These are phyloP conservation scores for Talaromyces sp. DNA, from an alignment of 2,329 filamentous ascomycete genomes.

Conservation along the genomic window DNA sequence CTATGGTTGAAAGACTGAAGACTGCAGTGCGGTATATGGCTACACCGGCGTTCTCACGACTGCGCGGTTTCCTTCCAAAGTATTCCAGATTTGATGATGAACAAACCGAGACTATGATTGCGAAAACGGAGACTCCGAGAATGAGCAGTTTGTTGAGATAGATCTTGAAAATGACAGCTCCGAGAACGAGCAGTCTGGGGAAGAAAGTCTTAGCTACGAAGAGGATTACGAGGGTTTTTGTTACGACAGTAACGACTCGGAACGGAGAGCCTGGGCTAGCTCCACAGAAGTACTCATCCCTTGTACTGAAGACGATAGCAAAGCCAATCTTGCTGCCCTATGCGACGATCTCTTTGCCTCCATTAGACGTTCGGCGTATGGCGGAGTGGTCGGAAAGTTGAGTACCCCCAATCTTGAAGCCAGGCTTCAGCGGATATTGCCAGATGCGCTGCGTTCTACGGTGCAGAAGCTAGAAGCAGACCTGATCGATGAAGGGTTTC, in stretches of 20 bases:
- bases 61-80: background rate
- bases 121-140: background rate
- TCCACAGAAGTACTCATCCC: background rate
- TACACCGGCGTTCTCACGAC: background rate
- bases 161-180: background rate
- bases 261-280: background rate
- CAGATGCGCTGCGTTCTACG: background rate
- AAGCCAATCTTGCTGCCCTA: background rate
- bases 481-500: no score
- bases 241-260: background rate
- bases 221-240: background rate
- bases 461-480: no score
- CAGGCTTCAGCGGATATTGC: background rate
- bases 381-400: background rate
- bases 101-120: background rate
- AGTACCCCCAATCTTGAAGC: background rate
- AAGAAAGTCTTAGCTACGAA: background rate
- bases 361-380: background rate
- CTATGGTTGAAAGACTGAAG: background rate
- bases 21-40: background rate
- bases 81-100: background rate
- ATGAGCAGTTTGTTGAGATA: background rate
- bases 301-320: background rate
- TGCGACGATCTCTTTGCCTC: background rate
- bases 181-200: background rate